A percentile compares a stretch with the other conserved stretches of the same genome.
Evolutionary conservation across 2,329 filamentous ascomycete genomes (phyloP).

Genomic region (Macroventuria anomochaeta): DNA sequence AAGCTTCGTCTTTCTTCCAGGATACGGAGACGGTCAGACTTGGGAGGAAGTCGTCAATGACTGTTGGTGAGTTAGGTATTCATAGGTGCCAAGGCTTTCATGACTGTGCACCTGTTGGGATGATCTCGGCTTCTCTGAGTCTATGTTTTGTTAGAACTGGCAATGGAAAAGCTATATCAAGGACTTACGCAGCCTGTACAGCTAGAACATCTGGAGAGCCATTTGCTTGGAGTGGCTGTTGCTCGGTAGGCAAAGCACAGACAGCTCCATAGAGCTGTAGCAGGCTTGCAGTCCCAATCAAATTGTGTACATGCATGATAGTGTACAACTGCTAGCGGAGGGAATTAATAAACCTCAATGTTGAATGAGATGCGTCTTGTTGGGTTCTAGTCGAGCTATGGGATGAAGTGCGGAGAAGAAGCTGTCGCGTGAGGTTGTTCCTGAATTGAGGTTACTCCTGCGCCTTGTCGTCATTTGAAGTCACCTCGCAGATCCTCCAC

Average conservation of each 20-base stretch:
- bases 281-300: slow-evolving; percentile 20
- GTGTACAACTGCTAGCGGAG: neutral
- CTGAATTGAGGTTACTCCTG: slow-evolving; percentile 19
- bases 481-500: slow-evolving; percentile 35
- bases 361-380: neutral
- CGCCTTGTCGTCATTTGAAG: slow-evolving; percentile 37
- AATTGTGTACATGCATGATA: slow-evolving; percentile 24
- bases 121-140: slow-evolving; percentile 50
- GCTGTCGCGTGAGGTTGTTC: slow-evolving; percentile 25
- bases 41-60: slow-evolving; percentile 66
- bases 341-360: neutral
- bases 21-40: slow-evolving; percentile 58
- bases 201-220: slow-evolving; percentile 25
- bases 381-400: neutral
- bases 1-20: slow-evolving; percentile 52
- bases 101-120: slow-evolving; percentile 44
- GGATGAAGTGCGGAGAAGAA: neutral
- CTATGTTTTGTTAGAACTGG: slow-evolving; percentile 25
- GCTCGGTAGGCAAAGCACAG: slow-evolving; percentile 36
- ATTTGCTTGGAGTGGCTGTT: slow-evolving; percentile 27
- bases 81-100: neutral
- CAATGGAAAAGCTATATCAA: neutral
- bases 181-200: slow-evolving; percentile 38
- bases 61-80: slow-evolving; percentile 42
- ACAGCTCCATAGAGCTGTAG: slow-evolving; percentile 26